Evolutionary conservation across 306 rosid genomes (phyloP).

Genomic region (Lathyrus oleraceus): DNA sequence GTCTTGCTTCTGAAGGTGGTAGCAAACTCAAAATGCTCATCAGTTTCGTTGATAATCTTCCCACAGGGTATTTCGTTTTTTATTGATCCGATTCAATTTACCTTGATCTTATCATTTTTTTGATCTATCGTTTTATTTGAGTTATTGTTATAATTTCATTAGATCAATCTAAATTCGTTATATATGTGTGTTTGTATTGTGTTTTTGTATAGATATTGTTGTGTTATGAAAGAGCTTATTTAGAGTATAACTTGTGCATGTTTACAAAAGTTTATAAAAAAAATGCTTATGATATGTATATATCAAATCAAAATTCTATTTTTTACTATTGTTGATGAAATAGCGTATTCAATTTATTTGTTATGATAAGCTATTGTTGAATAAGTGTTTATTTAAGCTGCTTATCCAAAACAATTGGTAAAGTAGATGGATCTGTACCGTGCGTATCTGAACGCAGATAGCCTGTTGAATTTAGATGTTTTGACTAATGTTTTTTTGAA

Average conservation of each 20-base stretch:
- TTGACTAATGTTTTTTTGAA: background rate
- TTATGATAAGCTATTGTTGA: background rate
- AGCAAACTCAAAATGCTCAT: conserved; percentile 93
- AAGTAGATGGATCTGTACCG: background rate
- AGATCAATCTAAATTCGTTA: background rate
- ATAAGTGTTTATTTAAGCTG: background rate
- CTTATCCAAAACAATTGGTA: background rate
- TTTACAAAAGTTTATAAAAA: background rate
- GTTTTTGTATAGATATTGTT: background rate
- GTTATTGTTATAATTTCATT: background rate
- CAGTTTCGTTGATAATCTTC: conserved; percentile 81
- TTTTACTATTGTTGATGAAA: background rate
- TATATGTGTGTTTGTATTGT: background rate
- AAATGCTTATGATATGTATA: background rate
- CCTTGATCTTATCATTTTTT: background rate
- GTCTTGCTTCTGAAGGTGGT: conserved; percentile 90
- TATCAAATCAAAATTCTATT: background rate
- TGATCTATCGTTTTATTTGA: background rate
- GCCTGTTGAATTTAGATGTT: background rate
- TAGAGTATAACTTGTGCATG: background rate
- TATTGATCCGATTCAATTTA: conserved; percentile 26
- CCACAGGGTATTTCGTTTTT: conserved; percentile 60
- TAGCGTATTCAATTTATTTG: background rate
- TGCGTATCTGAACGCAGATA: background rate
- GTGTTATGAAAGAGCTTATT: background rate